Evolutionary conservation across 331 rosid species (phyloP).

Genomic region (Arachis monticola): DNA sequence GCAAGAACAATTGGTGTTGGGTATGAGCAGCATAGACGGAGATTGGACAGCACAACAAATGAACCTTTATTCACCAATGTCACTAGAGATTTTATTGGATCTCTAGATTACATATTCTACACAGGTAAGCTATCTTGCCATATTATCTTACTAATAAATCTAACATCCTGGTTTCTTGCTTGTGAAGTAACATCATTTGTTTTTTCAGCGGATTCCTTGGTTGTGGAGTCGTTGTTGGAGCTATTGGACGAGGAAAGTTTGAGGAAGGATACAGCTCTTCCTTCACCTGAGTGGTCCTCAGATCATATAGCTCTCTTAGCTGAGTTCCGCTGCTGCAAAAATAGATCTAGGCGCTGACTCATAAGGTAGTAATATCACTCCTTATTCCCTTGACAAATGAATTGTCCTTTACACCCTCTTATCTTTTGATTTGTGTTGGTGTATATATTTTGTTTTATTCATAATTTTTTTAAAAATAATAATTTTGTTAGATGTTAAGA

Average conservation of each 20-base stretch:
- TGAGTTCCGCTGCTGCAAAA: constrained; percentile 89
- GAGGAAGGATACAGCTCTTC: constrained; percentile 98
- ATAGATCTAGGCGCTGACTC: constrained; percentile 82
- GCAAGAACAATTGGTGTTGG: constrained; percentile 78
- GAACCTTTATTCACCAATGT: constrained; percentile 96
- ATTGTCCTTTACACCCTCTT: not conserved
- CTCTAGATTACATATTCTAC: constrained; percentile 97
- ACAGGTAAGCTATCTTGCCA: constrained; percentile 62
- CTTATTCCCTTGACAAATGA: not conserved
- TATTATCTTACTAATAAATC: constrained; percentile 14
- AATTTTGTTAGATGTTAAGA: too few species aligned
- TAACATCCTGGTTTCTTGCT: constrained; percentile 17
- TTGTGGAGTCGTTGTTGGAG: constrained; percentile 94
- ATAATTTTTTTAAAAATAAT: too few species aligned
- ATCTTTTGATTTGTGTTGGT: constrained; percentile 23
- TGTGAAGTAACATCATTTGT: constrained; percentile 29
- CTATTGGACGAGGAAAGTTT: constrained; percentile 96
- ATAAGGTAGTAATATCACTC: constrained; percentile 42
- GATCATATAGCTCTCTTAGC: constrained; percentile 98
- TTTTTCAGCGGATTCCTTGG: constrained; percentile 90
- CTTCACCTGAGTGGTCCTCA: constrained; percentile 99
- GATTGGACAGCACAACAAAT: constrained; percentile 75
- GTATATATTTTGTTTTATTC: not conserved
- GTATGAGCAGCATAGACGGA: constrained; percentile 84
- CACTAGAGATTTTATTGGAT: constrained; percentile 95